Conservation (phyloP, 1,284 basidiomycete genomes). For the Ustilago shanxiensis region DNA sequence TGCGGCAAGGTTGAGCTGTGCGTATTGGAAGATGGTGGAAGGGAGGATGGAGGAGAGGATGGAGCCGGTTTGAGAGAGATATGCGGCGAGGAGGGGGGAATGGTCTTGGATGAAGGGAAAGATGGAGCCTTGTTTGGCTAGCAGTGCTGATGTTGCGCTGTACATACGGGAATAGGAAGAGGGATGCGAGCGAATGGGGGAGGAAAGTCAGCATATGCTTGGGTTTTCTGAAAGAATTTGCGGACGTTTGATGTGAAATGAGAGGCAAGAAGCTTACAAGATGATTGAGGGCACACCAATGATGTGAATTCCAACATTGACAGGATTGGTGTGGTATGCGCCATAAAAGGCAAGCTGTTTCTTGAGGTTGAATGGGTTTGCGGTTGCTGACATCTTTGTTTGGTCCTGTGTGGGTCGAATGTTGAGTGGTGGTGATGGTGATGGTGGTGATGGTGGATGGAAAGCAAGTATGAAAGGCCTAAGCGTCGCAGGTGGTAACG, state of each 20-base stretch:
- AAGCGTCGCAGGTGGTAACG: constrained; percentile 3
- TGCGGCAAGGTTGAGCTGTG: constrained; percentile 40
- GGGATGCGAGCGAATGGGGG: background rate
- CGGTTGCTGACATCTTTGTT: constrained; percentile 51
- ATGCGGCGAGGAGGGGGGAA: constrained; percentile 34
- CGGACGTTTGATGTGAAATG: background rate
- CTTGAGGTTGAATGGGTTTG: constrained; percentile 52
- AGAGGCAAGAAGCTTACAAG: constrained; percentile 35
- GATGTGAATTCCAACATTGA: constrained; percentile 65
- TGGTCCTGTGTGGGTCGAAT: too few relatives aligned
- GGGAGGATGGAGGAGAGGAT: constrained; percentile 28
- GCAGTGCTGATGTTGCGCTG: constrained; percentile 31
- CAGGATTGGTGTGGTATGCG: constrained; percentile 61
- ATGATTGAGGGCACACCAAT: constrained; percentile 62
- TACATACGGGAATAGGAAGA: background rate
- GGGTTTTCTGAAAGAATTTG: too few relatives aligned
- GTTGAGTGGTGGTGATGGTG: background rate
- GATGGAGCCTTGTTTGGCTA: constrained; percentile 46
- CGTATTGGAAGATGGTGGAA: constrained; percentile 29
- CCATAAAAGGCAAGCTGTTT: constrained; percentile 65
- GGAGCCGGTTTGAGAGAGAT: constrained; percentile 42
- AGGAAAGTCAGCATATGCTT: too few relatives aligned
- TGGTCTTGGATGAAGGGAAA: constrained; percentile 41
- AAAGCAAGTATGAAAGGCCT: too few relatives aligned
- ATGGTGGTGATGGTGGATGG: constrained; percentile 8